phyloP scores from a whole-genome alignment of 495 filamentous ascomycete genomes.

The Penicillium subrubescens region DNA sequence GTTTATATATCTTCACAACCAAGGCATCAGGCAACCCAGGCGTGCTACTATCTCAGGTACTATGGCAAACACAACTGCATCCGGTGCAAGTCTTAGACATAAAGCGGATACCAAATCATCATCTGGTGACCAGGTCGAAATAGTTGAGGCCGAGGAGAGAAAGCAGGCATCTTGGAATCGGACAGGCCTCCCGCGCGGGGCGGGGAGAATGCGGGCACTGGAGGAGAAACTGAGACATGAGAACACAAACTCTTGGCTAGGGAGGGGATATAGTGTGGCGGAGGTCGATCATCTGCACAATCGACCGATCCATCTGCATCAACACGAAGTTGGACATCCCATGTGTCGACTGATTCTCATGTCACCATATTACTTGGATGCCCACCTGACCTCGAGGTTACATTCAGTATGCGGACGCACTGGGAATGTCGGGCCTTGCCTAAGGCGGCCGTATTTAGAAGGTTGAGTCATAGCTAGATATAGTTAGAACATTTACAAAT shows the following conservation, averaged over 20 bases:
- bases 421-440: not conserved
- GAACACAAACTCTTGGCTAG: conserved; percentile 1
- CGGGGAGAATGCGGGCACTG: conserved; percentile 2
- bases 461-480: not conserved
- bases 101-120: conserved; percentile 6
- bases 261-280: conserved; percentile 7
- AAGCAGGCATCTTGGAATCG: conserved; percentile 6
- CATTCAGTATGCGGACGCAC: conserved; percentile 15
- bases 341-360: not conserved
- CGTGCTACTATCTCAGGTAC: conserved; percentile 11
- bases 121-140: not conserved
- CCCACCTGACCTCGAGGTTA: conserved; percentile 13
- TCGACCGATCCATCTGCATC: conserved; percentile 4
- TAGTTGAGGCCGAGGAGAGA: not conserved
- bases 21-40: conserved; percentile 3
- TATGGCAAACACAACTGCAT: conserved; percentile 4
- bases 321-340: not conserved
- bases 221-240: conserved; percentile 19
- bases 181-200: conserved; percentile 8
- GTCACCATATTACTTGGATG: conserved; percentile 6
- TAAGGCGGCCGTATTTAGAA: conserved; percentile 6
- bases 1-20: conserved; percentile 22
- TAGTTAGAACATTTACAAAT: not conserved
- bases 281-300: conserved; percentile 13
- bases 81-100: conserved; percentile 28